Conservation (phyloP, 1,139 yeast species). For the Meyerozyma athensensis region DNA sequence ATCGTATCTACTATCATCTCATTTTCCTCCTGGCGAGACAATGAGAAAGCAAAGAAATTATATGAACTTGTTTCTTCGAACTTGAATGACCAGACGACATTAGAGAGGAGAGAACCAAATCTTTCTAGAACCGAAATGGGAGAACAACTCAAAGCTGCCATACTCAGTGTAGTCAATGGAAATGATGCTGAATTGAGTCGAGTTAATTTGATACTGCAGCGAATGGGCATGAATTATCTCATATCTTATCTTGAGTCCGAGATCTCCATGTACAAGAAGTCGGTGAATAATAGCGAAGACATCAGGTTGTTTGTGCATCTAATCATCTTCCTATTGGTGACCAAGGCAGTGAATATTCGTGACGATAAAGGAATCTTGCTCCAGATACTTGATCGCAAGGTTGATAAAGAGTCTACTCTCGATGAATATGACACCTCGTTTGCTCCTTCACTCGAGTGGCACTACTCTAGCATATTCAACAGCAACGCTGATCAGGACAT, state of each 20-base stretch:
- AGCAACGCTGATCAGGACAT: constrained; percentile 2
- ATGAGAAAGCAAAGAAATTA: background rate
- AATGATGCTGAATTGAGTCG: background rate
- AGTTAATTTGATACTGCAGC: background rate
- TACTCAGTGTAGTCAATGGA: background rate
- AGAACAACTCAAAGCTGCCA: background rate
- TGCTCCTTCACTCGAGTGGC: constrained; percentile 9
- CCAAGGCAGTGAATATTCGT: background rate
- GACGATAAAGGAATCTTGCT: background rate
- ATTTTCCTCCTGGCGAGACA: background rate
- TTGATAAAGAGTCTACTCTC: background rate
- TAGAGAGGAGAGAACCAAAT: background rate
- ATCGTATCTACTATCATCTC: background rate
- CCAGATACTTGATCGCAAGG: background rate
- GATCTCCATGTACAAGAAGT: background rate
- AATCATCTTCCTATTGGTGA: constrained; percentile 6
- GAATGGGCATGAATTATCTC: constrained; percentile 1
- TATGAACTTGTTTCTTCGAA: background rate
- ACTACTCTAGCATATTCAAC: constrained; percentile 12
- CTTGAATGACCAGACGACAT: no score
- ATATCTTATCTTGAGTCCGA: background rate
- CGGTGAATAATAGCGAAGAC: constrained; percentile 7
- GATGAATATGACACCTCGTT: constrained; percentile 5
- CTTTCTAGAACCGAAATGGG: background rate
- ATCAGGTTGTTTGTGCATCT: constrained; percentile 8